Conservation (phyloP, 257 asterid species). For the Fraxinus americana region DNA sequence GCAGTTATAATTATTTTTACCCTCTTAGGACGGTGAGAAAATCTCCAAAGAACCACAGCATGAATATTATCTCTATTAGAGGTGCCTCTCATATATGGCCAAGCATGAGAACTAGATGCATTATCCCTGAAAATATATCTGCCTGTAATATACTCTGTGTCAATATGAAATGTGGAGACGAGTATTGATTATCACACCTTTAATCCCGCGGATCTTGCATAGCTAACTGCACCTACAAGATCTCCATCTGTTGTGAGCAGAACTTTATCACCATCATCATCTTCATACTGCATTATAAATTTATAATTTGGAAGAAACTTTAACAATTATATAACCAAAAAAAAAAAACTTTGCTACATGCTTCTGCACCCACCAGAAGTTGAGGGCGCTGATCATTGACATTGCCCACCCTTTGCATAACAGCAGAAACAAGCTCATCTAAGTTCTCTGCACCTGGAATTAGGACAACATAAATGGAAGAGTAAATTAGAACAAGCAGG, state of each 20-base stretch:
- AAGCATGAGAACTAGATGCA: slow-evolving; percentile 5
- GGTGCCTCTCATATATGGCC: neutral
- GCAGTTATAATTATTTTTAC: neutral
- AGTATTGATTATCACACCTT: slow-evolving; percentile 54
- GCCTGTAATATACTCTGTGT: neutral
- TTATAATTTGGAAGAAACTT: slow-evolving; percentile 20
- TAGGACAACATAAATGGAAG: slow-evolving; percentile 11
- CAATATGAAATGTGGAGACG: neutral
- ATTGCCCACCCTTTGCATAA: slow-evolving; percentile 68
- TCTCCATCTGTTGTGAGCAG: slow-evolving; percentile 82
- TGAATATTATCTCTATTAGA: slow-evolving; percentile 1
- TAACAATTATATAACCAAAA: slow-evolving; percentile 3
- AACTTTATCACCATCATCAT: slow-evolving; percentile 95
- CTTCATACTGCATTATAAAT: slow-evolving; percentile 66
- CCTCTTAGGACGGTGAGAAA: neutral
- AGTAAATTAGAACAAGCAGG: neutral
- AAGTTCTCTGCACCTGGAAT: slow-evolving; percentile 71
- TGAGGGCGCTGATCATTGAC: slow-evolving; percentile 58
- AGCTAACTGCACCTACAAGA: slow-evolving; percentile 75
- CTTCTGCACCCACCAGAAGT: slow-evolving; percentile 66
- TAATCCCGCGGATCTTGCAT: slow-evolving; percentile 65
- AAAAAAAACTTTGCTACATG: slow-evolving; percentile 1
- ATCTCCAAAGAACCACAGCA: neutral
- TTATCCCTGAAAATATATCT: neutral
- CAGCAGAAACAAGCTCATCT: slow-evolving; percentile 78